Base-by-base conservation (phyloP, 768 basidiomycete species). In the Mycena indigotica region DNA sequence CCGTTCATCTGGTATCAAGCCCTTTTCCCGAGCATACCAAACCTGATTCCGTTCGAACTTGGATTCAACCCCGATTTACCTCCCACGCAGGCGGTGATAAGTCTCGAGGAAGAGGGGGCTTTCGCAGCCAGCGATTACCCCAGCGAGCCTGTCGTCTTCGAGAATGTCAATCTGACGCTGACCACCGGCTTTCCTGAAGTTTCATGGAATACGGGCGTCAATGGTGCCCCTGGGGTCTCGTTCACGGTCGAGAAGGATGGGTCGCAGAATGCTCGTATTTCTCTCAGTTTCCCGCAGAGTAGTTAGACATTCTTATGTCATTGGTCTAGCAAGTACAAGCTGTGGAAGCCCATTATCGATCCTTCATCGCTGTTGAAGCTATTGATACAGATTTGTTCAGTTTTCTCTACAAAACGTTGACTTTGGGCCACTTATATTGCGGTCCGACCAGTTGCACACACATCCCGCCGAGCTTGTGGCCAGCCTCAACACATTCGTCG, bases 391-490 rank as follows among this genome's bases (percentile, higher is more conserved):
- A 38, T 48, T 29, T 21, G 21, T 52, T 19, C 12, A 16, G 25
- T 26, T 29, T 21, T 6, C n/a, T 61, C 51, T 65, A 67, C 35
- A 82, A 68, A 52, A 81, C 65, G 40, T 73, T 60, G 52, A 80
- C 73, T 67, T 81, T 83, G 54, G 80, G 80, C 79, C 79, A 80
- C 65, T 79, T 72, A 73, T 75, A 83, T 63, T 80, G 79, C 2
- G 81, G 79, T 38, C 81, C 81, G 59, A 80, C 76, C 79, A 79
- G 52, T 67, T 88, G 84, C 51, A 98, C 88, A 76, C 88, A 90
- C 82, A 95, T 91, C 48, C 84, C 76, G 38, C 89, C 95, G 66
- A 97, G 65, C 72, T 85, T 87, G 75, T 98, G 96, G 1, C 96
- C 97, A 26, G 82, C 85, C 75, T 89, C 84, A 57, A 99, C 83